Evolutionary conservation across 768 basidiomycete genomes (phyloP), one percentile per base, ranked within the genome.

Genomic region (Tubosaeta brunneosetosa): DNA sequence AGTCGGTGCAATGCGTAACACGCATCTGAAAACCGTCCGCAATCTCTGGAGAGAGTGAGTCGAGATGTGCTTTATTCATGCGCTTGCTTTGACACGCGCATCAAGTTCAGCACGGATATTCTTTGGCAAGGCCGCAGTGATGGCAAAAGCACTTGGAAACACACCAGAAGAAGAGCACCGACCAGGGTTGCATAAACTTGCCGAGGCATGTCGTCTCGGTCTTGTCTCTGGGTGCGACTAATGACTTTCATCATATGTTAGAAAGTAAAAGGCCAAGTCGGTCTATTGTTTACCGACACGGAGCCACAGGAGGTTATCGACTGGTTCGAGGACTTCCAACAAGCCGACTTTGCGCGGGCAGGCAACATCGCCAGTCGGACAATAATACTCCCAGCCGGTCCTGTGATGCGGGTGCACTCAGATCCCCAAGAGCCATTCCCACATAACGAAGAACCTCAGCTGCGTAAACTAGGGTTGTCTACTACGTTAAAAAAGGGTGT

Each of bases 391-490:
- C 88, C 93, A 14, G 80, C 72, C 53, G 94, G 94, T 33, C 91
- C 95, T 19, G 82, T 97, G 50, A 81, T 94, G 85, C 80, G 83
- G 56, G 79, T 78, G 40, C 78, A 88, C 66, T 86, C 88, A 3
- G 85, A 88, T 56, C 88, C 87, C 0, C 82, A 87, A 36, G 86
- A 94, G 59, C 88, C 91, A 3, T 94, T 98, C 70, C 93, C 97
- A 34, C 94, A 97, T 69, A 94, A 93, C 62, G 93, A 98, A 74
- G 97, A 99, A 56, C 94, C 94, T 19, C 95, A 98, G 66, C 77
- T 99, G 48, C 84, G 97, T 50, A 91, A 90, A 68, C 80, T 98
- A 33, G 97, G 97, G 8, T 73, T 99, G 31, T 76, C 83, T 47
- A 98, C 94, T 16, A 80, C 77, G 29, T 80, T 99, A 78, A 82